phyloP scores from a whole-genome alignment of 305 asterid species.

The Solanum hybrid region DNA sequence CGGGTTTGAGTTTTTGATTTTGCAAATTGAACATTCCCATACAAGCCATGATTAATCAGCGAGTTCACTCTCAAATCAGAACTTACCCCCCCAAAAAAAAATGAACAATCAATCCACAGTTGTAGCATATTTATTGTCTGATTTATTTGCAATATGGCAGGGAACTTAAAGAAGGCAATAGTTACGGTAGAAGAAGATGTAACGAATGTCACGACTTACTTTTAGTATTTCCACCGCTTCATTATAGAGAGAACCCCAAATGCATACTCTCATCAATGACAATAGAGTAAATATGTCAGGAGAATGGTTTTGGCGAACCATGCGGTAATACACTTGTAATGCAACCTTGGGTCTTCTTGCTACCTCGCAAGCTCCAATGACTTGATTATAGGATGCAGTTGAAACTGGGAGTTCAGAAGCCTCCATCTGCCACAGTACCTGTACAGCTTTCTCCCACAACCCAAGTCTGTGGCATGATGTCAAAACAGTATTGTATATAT shows the following conservation, averaged over 20 bases:
- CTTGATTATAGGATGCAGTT: conserved; percentile 69
- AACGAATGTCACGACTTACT: conserved; percentile 27
- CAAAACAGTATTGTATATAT: conserved; percentile 61
- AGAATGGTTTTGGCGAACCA: conserved; percentile 42
- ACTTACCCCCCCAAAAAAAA: too few relatives aligned
- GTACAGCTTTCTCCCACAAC: conserved; percentile 68
- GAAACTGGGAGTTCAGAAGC: conserved; percentile 38
- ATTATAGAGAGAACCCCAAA: conserved; percentile 80
- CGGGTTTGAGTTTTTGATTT: not conserved
- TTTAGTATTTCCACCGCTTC: conserved; percentile 61
- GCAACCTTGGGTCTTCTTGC: conserved; percentile 74
- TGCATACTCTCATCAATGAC: conserved; percentile 62
- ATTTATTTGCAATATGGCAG: not conserved
- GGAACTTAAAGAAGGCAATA: not conserved
- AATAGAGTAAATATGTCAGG: conserved; percentile 70
- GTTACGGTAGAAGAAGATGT: not conserved
- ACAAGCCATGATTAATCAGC: not conserved
- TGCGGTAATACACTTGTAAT: conserved; percentile 60
- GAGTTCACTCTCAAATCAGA: not conserved
- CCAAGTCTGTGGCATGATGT: conserved; percentile 74
- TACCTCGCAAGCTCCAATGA: conserved; percentile 84
- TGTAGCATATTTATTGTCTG: not conserved
- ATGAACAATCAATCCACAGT: not conserved
- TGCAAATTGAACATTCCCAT: not conserved
- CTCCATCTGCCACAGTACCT: conserved; percentile 82